phyloP scores from a whole-genome alignment of 495 filamentous ascomycete genomes.

The Hypoxylon fuscum region DNA sequence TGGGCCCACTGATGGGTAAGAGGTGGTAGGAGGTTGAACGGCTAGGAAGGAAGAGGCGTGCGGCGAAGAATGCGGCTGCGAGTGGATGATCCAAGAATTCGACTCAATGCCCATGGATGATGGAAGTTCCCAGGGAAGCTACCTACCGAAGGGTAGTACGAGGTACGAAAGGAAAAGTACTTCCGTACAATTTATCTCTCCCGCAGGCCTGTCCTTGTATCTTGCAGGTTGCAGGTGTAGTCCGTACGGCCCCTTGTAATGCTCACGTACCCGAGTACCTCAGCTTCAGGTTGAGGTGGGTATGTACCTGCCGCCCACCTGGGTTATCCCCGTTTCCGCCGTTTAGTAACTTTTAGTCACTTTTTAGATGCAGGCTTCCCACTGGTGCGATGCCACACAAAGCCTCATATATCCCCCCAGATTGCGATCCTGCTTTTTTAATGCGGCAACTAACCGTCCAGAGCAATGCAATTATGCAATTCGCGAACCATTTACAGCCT shows the following conservation, averaged over 20 bases:
- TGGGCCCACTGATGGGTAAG: background rate
- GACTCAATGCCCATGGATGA: constrained; percentile 14
- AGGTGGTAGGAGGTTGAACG: constrained; percentile 30
- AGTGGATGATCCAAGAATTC: constrained; percentile 37
- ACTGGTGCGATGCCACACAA: constrained; percentile 27
- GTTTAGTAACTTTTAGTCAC: constrained; percentile 30
- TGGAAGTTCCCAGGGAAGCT: constrained; percentile 21
- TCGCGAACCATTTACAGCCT: background rate
- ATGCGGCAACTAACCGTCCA: constrained; percentile 29
- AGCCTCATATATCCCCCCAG: constrained; percentile 37
- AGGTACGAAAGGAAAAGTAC: constrained; percentile 9
- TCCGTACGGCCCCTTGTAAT: constrained; percentile 14
- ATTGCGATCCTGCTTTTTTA: constrained; percentile 33
- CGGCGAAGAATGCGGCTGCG: constrained; percentile 43
- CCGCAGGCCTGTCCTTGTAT: too few species aligned
- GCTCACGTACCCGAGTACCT: background rate
- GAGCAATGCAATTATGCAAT: constrained; percentile 15
- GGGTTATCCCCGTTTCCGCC: constrained; percentile 37
- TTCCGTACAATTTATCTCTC: background rate
- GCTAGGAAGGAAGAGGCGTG: constrained; percentile 41
- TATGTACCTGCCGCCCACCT: constrained; percentile 30
- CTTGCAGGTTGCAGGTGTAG: background rate
- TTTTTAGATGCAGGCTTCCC: constrained; percentile 12
- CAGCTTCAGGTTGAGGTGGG: background rate
- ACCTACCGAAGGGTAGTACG: constrained; percentile 15